Conservation (phyloP, 2,329 filamentous ascomycete species). For the Phyllosticta ampelicida region DNA sequence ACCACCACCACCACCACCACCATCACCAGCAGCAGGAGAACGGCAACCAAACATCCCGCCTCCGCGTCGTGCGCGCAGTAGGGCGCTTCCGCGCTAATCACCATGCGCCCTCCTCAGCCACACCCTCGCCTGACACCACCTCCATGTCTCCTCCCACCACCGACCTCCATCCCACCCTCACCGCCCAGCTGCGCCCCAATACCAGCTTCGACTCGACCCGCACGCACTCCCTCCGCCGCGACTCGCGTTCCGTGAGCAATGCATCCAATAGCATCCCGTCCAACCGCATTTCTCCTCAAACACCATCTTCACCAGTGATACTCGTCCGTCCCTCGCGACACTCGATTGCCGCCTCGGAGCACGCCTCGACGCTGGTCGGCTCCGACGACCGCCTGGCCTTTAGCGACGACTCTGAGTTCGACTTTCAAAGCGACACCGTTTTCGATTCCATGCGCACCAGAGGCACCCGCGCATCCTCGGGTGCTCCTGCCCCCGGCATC, state of each 20-base stretch:
- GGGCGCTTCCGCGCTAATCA: not conserved
- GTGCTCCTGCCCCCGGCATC: conserved; percentile 57
- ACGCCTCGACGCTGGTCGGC: conserved; percentile 54
- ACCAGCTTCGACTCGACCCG: conserved; percentile 10
- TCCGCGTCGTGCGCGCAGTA: not conserved
- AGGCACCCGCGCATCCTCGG: conserved; percentile 54
- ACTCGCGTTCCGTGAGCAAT: conserved; percentile 8
- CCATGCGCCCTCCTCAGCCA: not conserved
- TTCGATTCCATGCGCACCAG: conserved; percentile 67
- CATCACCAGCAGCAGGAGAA: not conserved
- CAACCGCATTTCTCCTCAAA: conserved; percentile 5
- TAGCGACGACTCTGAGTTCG: conserved; percentile 66
- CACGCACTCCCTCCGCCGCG: conserved; percentile 3
- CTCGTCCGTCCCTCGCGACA: conserved; percentile 23
- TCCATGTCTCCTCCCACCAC: conserved; percentile 12
- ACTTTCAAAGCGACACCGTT: conserved; percentile 65
- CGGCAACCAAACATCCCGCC: conserved; percentile 22
- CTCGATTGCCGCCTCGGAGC: conserved; percentile 48
- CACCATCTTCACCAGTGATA: conserved; percentile 16
- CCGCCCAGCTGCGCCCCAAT: not conserved
- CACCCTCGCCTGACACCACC: not conserved
- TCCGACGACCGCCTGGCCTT: conserved; percentile 60
- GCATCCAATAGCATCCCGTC: conserved; percentile 7
- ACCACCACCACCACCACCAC: too few species aligned
- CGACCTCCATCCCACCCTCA: conserved; percentile 14